Evolutionary conservation across 169 alveolate species (phyloP).

Genomic region (Cryptosporidium parvum): DNA sequence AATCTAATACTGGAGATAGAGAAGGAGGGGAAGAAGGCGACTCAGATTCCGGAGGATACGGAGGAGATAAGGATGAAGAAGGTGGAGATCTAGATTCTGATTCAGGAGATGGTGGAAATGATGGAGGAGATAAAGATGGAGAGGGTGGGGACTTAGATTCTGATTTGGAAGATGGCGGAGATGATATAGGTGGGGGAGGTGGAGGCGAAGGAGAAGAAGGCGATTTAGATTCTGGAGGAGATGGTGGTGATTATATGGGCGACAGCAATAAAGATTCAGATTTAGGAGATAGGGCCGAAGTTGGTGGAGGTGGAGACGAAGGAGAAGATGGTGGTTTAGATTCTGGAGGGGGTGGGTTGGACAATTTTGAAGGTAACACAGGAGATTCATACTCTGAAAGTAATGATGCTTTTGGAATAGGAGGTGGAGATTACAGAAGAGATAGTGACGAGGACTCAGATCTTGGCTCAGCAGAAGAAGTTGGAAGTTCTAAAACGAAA

Average conservation of each 20-base stretch:
- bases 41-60: neutral
- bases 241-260: neutral
- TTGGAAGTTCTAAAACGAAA: too few relatives aligned
- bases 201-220: neutral
- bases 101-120: neutral
- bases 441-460: neutral
- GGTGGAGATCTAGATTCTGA: neutral
- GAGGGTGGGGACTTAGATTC: neutral
- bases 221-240: conserved; percentile 16
- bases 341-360: neutral
- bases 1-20: neutral
- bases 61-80: neutral
- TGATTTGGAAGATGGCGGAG: neutral
- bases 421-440: neutral
- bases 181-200: too few relatives aligned
- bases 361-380: neutral
- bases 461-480: neutral
- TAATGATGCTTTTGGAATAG: neutral
- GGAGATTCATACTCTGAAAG: neutral
- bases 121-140: neutral
- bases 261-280: neutral
- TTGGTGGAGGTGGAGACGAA: neutral
- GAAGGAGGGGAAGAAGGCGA: neutral
- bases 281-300: neutral
- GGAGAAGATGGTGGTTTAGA: neutral